Evolutionary conservation across 2,329 filamentous ascomycete species (phyloP), one percentile per base, ranked within the genome.

Genomic region (Chrysoporthe puriensis): DNA sequence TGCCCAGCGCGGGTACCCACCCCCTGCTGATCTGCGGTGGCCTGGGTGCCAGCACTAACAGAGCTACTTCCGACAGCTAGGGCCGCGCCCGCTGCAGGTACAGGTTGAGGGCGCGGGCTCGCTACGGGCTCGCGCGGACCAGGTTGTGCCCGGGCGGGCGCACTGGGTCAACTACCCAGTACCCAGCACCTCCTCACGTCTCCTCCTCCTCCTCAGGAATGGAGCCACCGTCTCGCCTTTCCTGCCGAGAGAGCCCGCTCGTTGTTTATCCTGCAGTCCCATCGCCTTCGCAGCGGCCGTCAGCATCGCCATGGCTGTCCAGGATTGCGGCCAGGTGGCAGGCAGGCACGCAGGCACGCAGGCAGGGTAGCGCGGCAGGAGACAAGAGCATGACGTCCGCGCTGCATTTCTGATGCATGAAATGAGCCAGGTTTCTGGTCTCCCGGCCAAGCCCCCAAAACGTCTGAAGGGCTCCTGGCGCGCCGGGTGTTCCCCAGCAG

Each of bases 41-140:
- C 8, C 4, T 32, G 4, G 54, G 56, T 18, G 34, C n/a, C 7
- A 13, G 54, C 43, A 44, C 32, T 54, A 63, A 50, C 56, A 66
- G 64, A 54, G 14, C 44, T 60, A 57, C 58, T 40, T 43, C 18
- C 0, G 2, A 16, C 2, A 16, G 58, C 58, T 36, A n/a, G 63
- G 61, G 18, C 54, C 62, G 26, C n/a, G 57, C 21, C 34, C 54
- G 26, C 56, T 66, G 67, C 67, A 69, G 67, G 67, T 69, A 69
- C 67, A 21, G 21, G 40, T 54, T 54, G 54, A 32, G 42, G 42
- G 54, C 18, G 54, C 57, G 46, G 26, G 48, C 46, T 32, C 48
- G 34, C 21, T 26, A 42, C 13, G 50, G 43, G 48, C 46, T 43
- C 42, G 14, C 18, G 26, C 32, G n/a, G 43, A 26, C 13, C 26